Evolutionary conservation across 768 basidiomycete species (phyloP).

Genomic region (Postia placenta): DNA sequence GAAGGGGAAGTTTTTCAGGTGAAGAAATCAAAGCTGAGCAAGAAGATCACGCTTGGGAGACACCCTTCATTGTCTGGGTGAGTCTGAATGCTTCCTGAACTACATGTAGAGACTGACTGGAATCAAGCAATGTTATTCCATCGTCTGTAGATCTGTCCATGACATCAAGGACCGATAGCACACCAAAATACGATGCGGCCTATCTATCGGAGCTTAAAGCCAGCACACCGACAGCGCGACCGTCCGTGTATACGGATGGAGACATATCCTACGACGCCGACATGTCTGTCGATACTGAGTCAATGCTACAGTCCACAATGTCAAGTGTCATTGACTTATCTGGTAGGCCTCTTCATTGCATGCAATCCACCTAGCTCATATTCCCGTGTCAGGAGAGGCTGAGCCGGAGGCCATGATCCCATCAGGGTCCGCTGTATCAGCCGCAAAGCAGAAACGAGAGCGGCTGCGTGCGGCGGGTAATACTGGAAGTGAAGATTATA

Average conservation of each 20-base stretch:
- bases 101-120: too few relatives aligned
- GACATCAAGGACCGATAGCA: slow-evolving; percentile 35
- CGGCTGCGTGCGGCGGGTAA: slow-evolving; percentile 47
- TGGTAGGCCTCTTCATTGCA: slow-evolving; percentile 23
- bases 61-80: slow-evolving; percentile 33
- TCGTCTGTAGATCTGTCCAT: slow-evolving; percentile 49
- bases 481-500: slow-evolving; percentile 58
- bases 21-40: slow-evolving; percentile 75
- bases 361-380: not conserved
- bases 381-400: slow-evolving; percentile 19
- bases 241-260: slow-evolving; percentile 28
- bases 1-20: slow-evolving; percentile 66
- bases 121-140: slow-evolving; percentile 34
- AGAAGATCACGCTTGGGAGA: slow-evolving; percentile 51
- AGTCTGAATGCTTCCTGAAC: too few relatives aligned
- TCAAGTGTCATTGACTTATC: slow-evolving; percentile 22
- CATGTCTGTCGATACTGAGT: slow-evolving; percentile 37
- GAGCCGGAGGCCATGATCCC: slow-evolving; percentile 48
- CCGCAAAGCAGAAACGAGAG: slow-evolving; percentile 73
- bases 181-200: slow-evolving; percentile 65
- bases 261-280: slow-evolving; percentile 39
- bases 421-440: slow-evolving; percentile 62
- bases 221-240: slow-evolving; percentile 57
- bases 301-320: slow-evolving; percentile 25
- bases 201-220: slow-evolving; percentile 78